phyloP scores from a whole-genome alignment of 106 monocot genomes.

The Dioscorea alata region DNA sequence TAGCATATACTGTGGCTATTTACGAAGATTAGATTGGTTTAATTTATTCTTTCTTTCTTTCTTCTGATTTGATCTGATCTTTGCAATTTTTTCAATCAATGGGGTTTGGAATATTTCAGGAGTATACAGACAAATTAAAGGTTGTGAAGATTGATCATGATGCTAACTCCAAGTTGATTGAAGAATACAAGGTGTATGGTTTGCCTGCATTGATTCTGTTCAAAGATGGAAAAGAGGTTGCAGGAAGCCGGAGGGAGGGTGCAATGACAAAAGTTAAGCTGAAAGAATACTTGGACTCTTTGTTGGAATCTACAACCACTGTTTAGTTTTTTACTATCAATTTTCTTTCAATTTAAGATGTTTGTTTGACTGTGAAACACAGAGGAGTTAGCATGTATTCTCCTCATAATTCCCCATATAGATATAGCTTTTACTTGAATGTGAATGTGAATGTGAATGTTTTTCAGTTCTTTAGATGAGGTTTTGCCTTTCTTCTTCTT shows the following conservation, averaged over 20 bases:
- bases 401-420: no score
- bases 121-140: conserved; percentile 69
- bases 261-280: conserved; percentile 77
- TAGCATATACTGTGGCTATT: no score
- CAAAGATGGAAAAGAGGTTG: conserved; percentile 76
- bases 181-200: conserved; percentile 84
- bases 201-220: conserved; percentile 82
- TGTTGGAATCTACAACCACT: conserved; percentile 44
- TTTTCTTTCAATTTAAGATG: no score
- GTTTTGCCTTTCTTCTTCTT: no score
- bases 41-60: no score
- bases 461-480: no score
- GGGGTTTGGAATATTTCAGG: conserved; percentile 31
- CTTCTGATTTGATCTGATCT: no score
- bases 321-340: conserved; percentile 7
- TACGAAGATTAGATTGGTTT: no score
- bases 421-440: no score
- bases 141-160: conserved; percentile 95
- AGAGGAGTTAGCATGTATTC: no score
- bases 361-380: no score
- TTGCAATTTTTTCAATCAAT: neutral
- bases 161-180: conserved; percentile 85
- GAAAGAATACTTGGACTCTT: conserved; percentile 67
- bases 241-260: conserved; percentile 77
- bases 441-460: no score